Evolutionary conservation across 768 basidiomycete genomes (phyloP).

Genomic region (Cubamyces sp.): DNA sequence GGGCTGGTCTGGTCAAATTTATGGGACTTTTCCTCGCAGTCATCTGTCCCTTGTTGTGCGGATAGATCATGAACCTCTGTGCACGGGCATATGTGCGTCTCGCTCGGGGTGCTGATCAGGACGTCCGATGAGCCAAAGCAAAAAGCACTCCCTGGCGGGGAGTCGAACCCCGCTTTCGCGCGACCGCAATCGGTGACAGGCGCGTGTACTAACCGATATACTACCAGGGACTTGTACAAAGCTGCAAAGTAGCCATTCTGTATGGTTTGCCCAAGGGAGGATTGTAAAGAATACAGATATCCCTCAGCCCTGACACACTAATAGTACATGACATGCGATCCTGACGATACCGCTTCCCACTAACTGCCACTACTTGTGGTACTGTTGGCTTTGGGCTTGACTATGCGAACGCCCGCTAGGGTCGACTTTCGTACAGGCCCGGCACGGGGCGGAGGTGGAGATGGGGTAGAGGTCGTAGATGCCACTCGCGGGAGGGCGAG

Average conservation of each 20-base stretch:
- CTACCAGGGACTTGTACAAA: constrained; percentile 11
- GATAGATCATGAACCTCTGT: too few relatives aligned
- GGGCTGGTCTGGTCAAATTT: too few relatives aligned
- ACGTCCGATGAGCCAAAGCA: neutral
- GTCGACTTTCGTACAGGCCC: constrained; percentile 13
- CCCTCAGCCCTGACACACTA: neutral
- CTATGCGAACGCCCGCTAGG: constrained; percentile 22
- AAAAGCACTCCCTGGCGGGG: constrained; percentile 35
- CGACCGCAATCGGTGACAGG: constrained; percentile 22
- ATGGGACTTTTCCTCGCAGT: too few relatives aligned
- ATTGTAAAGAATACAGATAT: neutral
- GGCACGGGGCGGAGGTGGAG: constrained; percentile 1
- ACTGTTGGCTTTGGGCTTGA: constrained; percentile 16
- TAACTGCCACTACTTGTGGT: neutral
- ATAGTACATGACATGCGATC: too few relatives aligned
- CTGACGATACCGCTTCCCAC: neutral
- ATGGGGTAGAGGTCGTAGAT: constrained; percentile 1
- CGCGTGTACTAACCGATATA: constrained; percentile 27
- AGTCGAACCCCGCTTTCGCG: constrained; percentile 42
- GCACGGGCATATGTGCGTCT: too few relatives aligned
- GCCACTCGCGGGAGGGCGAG: neutral
- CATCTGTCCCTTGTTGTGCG: too few relatives aligned
- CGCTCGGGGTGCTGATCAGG: too few relatives aligned
- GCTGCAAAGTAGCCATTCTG: too few relatives aligned
- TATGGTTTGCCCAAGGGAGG: too few relatives aligned